Base-by-base conservation (phyloP, 768 basidiomycete genomes). In the Pisolithus orientalis region DNA sequence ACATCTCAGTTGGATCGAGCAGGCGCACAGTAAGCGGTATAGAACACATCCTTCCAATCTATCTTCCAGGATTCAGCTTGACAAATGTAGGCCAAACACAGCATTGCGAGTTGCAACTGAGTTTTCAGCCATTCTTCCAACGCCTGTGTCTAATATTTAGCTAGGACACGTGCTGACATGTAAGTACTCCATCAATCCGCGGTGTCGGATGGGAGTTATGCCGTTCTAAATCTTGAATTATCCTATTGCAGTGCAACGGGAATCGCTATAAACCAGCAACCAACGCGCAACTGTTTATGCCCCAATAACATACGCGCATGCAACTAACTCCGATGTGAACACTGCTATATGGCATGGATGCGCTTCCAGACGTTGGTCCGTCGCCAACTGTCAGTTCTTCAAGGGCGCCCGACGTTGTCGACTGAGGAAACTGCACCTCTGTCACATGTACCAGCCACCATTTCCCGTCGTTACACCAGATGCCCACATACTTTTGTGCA, bases 361-460 rank as follows among this genome's bases (percentile, higher is more conserved):
- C 62, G n/a, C 55, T 64, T 29, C 59, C 62, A 4, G 51, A 52
- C 32, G 56, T 60, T 42, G 62, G 62, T 42, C 52, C 57, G n/a
- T 64, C 61, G 62, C 51, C 57, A 34, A 60, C 51, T 14, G 50
- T 39, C 31, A 50, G 48, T 2, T 52, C 43, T 34, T 54, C 61
- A 21, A 59, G 59, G 62, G 62, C 59, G 9, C 62, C 61, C 13
- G 62, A 62, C 39, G 59, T 64, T 17, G 56, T 54, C 21, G 45
- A 53, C 29, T 37, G 48, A 44, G 27, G 47, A 6, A 54, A 58
- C 38, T 55, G 53, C 27, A 49, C 56, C 2, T 59, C 42, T 46
- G 59, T 56, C 14, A 62, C 60, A 58, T 63, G 62, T 52, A 58
- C 50, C 47, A n/a, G 50, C 11, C 32, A 43, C 39, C 28, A 38